Evolutionary conservation across 768 basidiomycete species (phyloP).

Genomic region (Lentinula raphanica): DNA sequence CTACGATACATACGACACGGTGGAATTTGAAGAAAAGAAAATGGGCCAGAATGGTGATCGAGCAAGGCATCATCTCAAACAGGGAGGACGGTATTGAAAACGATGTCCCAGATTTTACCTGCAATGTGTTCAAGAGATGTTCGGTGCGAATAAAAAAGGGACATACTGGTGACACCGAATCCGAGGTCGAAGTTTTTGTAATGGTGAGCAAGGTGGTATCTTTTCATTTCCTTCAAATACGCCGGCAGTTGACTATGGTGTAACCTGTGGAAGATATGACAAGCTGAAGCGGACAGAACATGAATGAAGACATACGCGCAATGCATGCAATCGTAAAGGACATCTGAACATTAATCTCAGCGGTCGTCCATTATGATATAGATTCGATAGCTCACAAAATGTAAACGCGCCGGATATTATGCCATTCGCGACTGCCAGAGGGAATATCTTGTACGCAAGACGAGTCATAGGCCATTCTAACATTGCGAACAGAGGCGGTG

Average conservation of each 20-base stretch:
- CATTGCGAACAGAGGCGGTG: constrained; percentile 72
- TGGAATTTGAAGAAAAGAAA: too few relatives aligned
- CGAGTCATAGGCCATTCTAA: constrained; percentile 84
- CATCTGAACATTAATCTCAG: constrained; percentile 40
- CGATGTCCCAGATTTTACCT: constrained; percentile 93
- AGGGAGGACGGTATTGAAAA: constrained; percentile 79
- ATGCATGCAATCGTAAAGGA: constrained; percentile 87
- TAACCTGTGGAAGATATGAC: constrained; percentile 36
- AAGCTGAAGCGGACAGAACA: constrained; percentile 1
- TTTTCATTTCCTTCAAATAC: constrained; percentile 91
- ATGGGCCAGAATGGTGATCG: too few relatives aligned
- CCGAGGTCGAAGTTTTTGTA: constrained; percentile 98
- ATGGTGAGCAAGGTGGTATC: constrained; percentile 95
- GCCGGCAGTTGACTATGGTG: constrained; percentile 84
- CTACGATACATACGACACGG: too few relatives aligned
- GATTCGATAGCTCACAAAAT: constrained; percentile 52
- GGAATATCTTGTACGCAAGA: constrained; percentile 80
- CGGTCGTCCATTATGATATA: not conserved
- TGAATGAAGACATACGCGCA: constrained; percentile 65
- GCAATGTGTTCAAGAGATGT: not conserved
- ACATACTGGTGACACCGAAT: constrained; percentile 86
- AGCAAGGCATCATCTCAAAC: constrained; percentile 29
- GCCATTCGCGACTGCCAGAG: constrained; percentile 80
- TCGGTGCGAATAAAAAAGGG: not conserved
- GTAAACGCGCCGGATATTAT: constrained; percentile 80